phyloP scores from a whole-genome alignment of 2,329 filamentous ascomycete species.

The Myrmaecium sp. region DNA sequence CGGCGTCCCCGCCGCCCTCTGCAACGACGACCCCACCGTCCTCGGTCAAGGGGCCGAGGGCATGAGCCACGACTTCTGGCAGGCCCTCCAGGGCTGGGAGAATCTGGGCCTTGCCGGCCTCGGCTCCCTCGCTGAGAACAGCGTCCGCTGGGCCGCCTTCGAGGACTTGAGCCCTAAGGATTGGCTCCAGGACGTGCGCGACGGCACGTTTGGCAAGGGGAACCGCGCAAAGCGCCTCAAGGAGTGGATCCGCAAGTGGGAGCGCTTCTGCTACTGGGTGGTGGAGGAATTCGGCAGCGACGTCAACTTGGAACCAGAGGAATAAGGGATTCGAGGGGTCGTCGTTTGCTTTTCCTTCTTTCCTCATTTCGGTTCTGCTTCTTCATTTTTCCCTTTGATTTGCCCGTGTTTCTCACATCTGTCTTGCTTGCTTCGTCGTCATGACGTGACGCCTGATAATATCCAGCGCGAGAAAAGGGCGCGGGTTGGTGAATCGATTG shows the following conservation, averaged over 20 bases:
- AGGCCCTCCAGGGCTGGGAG: constrained; percentile 78
- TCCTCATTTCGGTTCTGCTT: neutral
- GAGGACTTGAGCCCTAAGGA: constrained; percentile 57
- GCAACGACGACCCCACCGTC: constrained; percentile 83
- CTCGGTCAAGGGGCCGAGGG: constrained; percentile 68
- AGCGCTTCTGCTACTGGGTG: constrained; percentile 82
- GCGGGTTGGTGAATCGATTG: no score
- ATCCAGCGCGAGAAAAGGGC: no score
- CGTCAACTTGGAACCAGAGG: constrained; percentile 30
- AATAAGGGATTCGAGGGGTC: no score
- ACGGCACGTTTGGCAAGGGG: constrained; percentile 55
- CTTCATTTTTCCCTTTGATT: neutral
- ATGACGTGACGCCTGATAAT: no score
- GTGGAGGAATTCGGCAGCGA: constrained; percentile 53
- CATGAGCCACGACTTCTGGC: constrained; percentile 89
- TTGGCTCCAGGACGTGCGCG: constrained; percentile 57
- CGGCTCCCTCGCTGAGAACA: constrained; percentile 80
- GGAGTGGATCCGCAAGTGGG: constrained; percentile 70
- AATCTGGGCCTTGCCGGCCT: constrained; percentile 79
- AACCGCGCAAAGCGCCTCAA: constrained; percentile 55
- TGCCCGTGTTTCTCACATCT: neutral
- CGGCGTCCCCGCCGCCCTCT: constrained; percentile 68
- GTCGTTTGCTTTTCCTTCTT: no score
- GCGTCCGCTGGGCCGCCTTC: constrained; percentile 75
- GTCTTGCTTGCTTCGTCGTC: no score